Evolutionary conservation across 2,329 filamentous ascomycete genomes (phyloP), one percentile per base, ranked within the genome.

Genomic region (Peltaster fructicola): DNA sequence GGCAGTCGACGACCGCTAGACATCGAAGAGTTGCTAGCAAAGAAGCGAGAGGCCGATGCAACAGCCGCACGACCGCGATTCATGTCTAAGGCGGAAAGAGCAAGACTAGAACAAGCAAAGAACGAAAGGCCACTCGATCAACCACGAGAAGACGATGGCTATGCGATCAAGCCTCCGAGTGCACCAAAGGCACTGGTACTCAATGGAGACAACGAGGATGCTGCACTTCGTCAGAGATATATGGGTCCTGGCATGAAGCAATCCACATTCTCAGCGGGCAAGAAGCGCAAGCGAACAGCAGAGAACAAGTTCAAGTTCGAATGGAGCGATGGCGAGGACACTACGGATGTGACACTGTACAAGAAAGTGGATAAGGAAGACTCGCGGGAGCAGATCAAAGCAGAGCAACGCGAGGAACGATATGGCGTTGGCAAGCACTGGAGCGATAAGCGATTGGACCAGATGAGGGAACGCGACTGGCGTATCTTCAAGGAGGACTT

Each of bases 401-500:
- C 84, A 5, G 63, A 69, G 40, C 70, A 81, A 37, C 75, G 71
- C 41, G 75, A 90, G 43, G 69, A 77, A 34, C 67, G 76, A 33
- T 80, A 74, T 35, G 74, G 73, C 16, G 62, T 91, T 29, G 84
- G 90, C 40, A 84, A 84, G 51, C 82, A 92, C 52, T 98, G 88
- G 88, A 82, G 78, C 27, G 80, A 93, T 47, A 98, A 98, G 68
- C 67, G 65, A 33, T 59, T 95, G 34, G 71, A 78, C 8, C 79
- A 92, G 42, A 98, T 98, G 88, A 78, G 81, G 34, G 84, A 95
- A 54, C 67, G 88, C 48, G 88, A 98, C 53, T 98, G 88, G 88
- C 79, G 88, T 47, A 95, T 98, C 41, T 93, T 98, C 70, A 98
- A 95, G 55, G 88, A 95, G 51, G 84, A 98, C 52, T 95, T 92